Conservation (phyloP, 2,329 filamentous ascomycete genomes). For the Colletotrichum falcatum region DNA sequence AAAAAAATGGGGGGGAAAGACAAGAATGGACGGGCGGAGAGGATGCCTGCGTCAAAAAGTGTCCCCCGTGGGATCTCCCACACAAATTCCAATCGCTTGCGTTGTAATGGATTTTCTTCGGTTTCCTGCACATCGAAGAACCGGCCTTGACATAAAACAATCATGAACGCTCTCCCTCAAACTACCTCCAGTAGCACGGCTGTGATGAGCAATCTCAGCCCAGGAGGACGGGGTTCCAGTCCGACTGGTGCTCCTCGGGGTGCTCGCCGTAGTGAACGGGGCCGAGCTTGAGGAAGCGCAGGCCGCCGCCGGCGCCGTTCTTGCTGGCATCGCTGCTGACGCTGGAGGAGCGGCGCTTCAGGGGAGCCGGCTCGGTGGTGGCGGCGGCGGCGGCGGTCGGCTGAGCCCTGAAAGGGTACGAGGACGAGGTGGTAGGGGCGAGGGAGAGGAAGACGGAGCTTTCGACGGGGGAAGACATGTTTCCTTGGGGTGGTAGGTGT, state of each 20-base stretch:
- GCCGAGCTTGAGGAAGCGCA: constrained; percentile 72
- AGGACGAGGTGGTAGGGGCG: constrained; percentile 68
- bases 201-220: background rate
- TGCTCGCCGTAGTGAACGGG: constrained; percentile 74
- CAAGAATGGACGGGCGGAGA: background rate
- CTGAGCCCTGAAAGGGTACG: constrained; percentile 59
- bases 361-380: constrained; percentile 45
- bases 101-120: background rate
- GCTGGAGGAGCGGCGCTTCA: constrained; percentile 64
- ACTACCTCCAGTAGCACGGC: background rate
- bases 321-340: constrained; percentile 59
- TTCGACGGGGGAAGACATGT: constrained; percentile 41
- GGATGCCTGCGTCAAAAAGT: constrained; percentile 1
- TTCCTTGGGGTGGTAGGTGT: constrained; percentile 1
- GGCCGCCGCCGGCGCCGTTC: constrained; percentile 46
- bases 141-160: background rate
- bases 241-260: constrained; percentile 64
- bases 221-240: constrained; percentile 37
- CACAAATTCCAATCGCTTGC: constrained; percentile 26
- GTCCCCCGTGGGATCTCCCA: background rate
- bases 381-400: constrained; percentile 48
- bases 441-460: constrained; percentile 63
- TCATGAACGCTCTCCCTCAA: background rate
- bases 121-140: constrained; percentile 27
- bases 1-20: background rate